Percentiles rank a stretch among this genome's conserved stretches.
These are phyloP conservation scores for Albugo laibachii DNA, from an alignment of 352 stramenopile species.

Conservation along the genomic window DNA sequence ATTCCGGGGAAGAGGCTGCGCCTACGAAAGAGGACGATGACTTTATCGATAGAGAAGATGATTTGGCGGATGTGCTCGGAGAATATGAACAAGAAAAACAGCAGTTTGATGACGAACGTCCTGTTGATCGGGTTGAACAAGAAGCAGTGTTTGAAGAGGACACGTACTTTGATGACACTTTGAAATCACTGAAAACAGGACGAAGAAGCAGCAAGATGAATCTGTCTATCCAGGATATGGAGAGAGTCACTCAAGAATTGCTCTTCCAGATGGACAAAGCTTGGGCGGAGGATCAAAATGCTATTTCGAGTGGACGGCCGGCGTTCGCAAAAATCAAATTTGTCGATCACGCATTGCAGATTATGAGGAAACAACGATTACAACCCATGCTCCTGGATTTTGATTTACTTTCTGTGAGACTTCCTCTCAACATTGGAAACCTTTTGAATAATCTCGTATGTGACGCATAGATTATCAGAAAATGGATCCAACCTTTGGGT, in stretches of 20 bases:
- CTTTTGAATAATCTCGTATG: not conserved
- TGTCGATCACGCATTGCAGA: slow-evolving; percentile 39
- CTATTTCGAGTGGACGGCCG: slow-evolving; percentile 30
- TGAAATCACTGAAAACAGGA: slow-evolving; percentile 73
- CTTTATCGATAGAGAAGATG: slow-evolving; percentile 77
- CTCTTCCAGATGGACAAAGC: slow-evolving; percentile 81
- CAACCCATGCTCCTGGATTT: slow-evolving; percentile 79
- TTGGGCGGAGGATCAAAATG: slow-evolving; percentile 44
- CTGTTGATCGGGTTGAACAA: slow-evolving; percentile 25
- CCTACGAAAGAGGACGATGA: slow-evolving; percentile 63
- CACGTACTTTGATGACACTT: slow-evolving; percentile 59
- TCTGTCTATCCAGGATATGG: slow-evolving; percentile 69
- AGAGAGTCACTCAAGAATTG: slow-evolving; percentile 71
- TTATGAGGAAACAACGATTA: slow-evolving; percentile 66
- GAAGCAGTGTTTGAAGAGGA: slow-evolving; percentile 11
- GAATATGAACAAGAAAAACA: slow-evolving; percentile 59
- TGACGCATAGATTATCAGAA: slow-evolving; percentile 61
- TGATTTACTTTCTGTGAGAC: slow-evolving; percentile 54
- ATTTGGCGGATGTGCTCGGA: slow-evolving; percentile 57
- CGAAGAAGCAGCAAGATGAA: slow-evolving; percentile 45
- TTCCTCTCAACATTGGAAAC: not conserved
- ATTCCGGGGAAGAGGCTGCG: slow-evolving; percentile 61
- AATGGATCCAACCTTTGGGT: slow-evolving; percentile 76
- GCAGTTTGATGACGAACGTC: slow-evolving; percentile 64
- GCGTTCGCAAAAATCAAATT: slow-evolving; percentile 73